A percentile compares a stretch with the other conserved stretches of the same genome.
These are phyloP conservation scores for Biscogniauxia marginata DNA, from an alignment of 2,329 filamentous ascomycete species.

Conservation along the genomic window DNA sequence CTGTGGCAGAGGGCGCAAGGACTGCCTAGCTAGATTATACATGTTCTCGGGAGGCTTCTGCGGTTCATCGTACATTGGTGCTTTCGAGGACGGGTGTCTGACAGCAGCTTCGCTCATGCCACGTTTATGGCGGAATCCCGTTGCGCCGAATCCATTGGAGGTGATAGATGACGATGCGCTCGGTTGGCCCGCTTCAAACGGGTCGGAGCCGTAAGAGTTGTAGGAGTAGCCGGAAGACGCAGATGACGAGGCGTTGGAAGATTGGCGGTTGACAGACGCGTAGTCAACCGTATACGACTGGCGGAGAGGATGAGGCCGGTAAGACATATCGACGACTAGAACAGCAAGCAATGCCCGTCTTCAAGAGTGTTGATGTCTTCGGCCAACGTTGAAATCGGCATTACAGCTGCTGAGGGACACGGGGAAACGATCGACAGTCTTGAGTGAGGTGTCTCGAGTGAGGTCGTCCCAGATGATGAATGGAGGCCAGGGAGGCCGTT, in stretches of 20 bases:
- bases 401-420: conserved; percentile 32
- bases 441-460: background rate
- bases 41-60: conserved; percentile 57
- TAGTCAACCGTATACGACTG: conserved; percentile 47
- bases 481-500: too few species aligned
- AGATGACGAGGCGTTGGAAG: conserved; percentile 70
- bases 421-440: conserved; percentile 3
- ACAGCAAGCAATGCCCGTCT: conserved; percentile 20
- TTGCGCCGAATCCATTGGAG: conserved; percentile 57
- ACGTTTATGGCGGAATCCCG: conserved; percentile 60
- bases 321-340: conserved; percentile 48
- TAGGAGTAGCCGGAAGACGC: conserved; percentile 67
- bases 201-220: conserved; percentile 43
- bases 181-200: conserved; percentile 57
- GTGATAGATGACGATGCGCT: conserved; percentile 72
- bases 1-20: conserved; percentile 72
- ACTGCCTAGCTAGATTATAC: conserved; percentile 72
- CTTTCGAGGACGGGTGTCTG: conserved; percentile 49
- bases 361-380: conserved; percentile 25
- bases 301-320: conserved; percentile 56
- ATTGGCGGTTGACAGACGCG: conserved; percentile 54
- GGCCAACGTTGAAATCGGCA: conserved; percentile 27
- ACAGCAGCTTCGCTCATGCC: conserved; percentile 69
- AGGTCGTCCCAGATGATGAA: too few species aligned
- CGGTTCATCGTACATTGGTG: conserved; percentile 44